Conservation (phyloP, 106 monocot species). For the Platanthera zijinensis region DNA sequence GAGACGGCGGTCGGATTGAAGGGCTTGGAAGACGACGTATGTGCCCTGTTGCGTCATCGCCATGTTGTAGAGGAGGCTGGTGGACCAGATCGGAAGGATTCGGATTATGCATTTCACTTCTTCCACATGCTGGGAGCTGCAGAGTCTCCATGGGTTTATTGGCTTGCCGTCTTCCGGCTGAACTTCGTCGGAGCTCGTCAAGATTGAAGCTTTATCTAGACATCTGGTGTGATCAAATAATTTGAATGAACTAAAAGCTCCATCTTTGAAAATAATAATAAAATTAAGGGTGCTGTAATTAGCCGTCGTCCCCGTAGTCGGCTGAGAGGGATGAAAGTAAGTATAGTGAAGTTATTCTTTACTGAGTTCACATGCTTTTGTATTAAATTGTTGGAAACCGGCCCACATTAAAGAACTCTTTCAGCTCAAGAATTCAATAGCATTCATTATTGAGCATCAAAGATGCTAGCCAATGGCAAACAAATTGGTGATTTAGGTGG, state of each 20-base stretch:
- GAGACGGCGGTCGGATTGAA: conserved; percentile 43
- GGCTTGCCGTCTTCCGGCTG: neutral
- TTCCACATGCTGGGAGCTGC: conserved; percentile 47
- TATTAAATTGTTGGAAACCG: no score
- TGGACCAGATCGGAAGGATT: conserved; percentile 49
- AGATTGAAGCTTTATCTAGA: conserved; percentile 45
- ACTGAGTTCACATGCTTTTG: no score
- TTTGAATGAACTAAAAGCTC: neutral
- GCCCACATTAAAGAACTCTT: no score
- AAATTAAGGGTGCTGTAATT: no score
- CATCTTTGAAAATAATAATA: no score
- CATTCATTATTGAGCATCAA: no score
- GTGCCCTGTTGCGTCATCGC: conserved; percentile 12
- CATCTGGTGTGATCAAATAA: conserved; percentile 13
- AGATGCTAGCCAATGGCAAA: no score
- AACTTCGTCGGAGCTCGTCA: conserved; percentile 18
- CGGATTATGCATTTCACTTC: conserved; percentile 50
- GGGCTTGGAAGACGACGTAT: conserved; percentile 41
- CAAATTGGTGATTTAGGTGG: no score
- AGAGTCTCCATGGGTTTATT: conserved; percentile 32
- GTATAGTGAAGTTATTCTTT: no score
- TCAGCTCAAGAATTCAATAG: no score
- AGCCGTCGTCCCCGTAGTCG: no score
- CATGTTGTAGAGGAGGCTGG: conserved; percentile 25
- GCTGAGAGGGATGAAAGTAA: no score